phyloP scores from a whole-genome alignment of 139 green algal species.

The Closterium sp. region DNA sequence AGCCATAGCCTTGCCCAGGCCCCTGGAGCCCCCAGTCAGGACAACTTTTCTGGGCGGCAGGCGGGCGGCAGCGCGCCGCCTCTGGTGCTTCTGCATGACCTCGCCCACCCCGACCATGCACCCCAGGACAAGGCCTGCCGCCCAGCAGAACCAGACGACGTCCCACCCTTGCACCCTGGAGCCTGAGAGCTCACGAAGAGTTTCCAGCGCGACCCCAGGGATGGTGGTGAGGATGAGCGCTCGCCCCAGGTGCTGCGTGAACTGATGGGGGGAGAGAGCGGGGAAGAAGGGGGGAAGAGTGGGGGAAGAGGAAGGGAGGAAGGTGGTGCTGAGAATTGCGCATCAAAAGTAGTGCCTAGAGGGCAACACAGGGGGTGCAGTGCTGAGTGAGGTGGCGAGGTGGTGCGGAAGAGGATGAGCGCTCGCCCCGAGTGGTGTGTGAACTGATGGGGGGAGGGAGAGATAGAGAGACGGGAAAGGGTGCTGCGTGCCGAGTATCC shows the following conservation, averaged over 20 bases:
- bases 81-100: constrained; percentile 3
- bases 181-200: not conserved
- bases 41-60: constrained; percentile 56
- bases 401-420: too few species aligned
- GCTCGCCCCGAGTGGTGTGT: too few species aligned
- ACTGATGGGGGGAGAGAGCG: not conserved
- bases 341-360: too few species aligned
- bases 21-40: constrained; percentile 68
- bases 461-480: too few species aligned
- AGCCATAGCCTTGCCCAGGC: constrained; percentile 80
- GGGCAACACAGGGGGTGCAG: too few species aligned
- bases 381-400: too few species aligned
- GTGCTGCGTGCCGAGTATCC: too few species aligned
- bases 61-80: not conserved
- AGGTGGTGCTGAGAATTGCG: too few species aligned
- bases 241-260: not conserved
- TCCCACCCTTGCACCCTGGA: not conserved
- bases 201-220: not conserved
- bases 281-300: too few species aligned
- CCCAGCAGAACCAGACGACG: not conserved
- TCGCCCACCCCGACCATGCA: not conserved
- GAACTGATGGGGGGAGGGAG: too few species aligned
- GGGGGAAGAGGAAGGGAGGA: too few species aligned
- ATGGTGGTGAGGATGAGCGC: not conserved
- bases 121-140: not conserved